Conservation (phyloP, 2,329 filamentous ascomycete genomes). For the Pseudopithomyces chartarum region DNA sequence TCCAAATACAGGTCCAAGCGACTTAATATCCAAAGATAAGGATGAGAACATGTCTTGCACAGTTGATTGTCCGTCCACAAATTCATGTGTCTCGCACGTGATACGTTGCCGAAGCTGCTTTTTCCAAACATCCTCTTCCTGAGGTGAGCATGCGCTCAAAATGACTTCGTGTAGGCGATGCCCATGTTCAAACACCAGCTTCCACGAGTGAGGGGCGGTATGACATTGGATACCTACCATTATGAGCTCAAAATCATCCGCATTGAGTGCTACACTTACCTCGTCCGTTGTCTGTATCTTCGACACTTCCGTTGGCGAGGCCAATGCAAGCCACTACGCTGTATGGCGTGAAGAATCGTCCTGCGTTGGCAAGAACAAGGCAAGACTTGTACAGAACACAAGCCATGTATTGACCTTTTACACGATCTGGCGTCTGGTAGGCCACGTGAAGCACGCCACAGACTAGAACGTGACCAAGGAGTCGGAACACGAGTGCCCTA, state of each 20-base stretch:
- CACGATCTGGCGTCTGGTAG: slow-evolving; percentile 72
- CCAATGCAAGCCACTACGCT: slow-evolving; percentile 76
- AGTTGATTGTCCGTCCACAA: slow-evolving; percentile 54
- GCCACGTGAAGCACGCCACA: slow-evolving; percentile 85
- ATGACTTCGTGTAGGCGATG: slow-evolving; percentile 82
- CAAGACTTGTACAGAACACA: slow-evolving; percentile 83
- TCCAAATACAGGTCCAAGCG: slow-evolving; percentile 75
- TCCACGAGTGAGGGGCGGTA: slow-evolving; percentile 88
- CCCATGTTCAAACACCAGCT: slow-evolving; percentile 79
- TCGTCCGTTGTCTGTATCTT: slow-evolving; percentile 75
- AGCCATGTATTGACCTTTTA: slow-evolving; percentile 81
- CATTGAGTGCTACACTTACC: slow-evolving; percentile 53
- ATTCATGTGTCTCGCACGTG: slow-evolving; percentile 56
- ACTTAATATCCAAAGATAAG: slow-evolving; percentile 72
- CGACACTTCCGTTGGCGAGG: slow-evolving; percentile 67
- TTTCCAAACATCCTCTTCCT: slow-evolving; percentile 82
- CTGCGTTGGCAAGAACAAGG: slow-evolving; percentile 73
- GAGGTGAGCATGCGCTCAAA: slow-evolving; percentile 80
- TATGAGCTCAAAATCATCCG: not conserved
- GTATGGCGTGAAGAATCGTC: slow-evolving; percentile 70
- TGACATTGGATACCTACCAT: slow-evolving; percentile 80
- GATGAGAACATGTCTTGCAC: slow-evolving; percentile 62
- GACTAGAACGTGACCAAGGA: slow-evolving; percentile 78
- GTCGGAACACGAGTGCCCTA: slow-evolving; percentile 63
- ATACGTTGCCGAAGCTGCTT: slow-evolving; percentile 64